Conservation (phyloP, 371 early-diverging fungal species). For the Saksenaea vasiformis region DNA sequence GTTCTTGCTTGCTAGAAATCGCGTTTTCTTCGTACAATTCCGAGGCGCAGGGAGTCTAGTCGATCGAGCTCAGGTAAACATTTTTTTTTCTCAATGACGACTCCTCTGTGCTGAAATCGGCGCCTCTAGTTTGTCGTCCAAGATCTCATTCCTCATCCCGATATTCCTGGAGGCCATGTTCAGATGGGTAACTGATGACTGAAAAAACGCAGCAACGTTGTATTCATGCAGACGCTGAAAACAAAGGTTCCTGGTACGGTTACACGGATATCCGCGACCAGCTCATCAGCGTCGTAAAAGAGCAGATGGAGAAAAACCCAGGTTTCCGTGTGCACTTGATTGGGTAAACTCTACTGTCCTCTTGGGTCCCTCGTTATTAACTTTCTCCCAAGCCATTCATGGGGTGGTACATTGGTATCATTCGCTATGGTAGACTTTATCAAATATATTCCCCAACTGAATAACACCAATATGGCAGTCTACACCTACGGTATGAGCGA, state of each 20-base stretch:
- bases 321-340: slow-evolving; percentile 5
- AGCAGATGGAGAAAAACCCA: not conserved
- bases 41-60: not conserved
- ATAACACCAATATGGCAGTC: not conserved
- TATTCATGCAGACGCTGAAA: not conserved
- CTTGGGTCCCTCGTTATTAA: not conserved
- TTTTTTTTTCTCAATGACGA: no score
- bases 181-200: not conserved
- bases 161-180: not conserved
- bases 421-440: slow-evolving; percentile 2
- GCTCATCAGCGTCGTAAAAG: not conserved
- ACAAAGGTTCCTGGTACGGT: not conserved
- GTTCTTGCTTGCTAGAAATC: not conserved
- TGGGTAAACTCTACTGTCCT: not conserved
- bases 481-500: slow-evolving; percentile 8
- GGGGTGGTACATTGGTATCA: slow-evolving; percentile 1
- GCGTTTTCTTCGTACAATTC: not conserved
- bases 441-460: not conserved
- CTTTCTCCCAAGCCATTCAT: not conserved
- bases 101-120: not conserved
- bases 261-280: not conserved
- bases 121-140: not conserved
- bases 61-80: slow-evolving; percentile 1
- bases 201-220: not conserved
- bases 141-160: slow-evolving; percentile 1